Evolutionary conservation across 148 eudicot genomes (phyloP), one percentile per base, ranked within the genome.

Genomic region (Suaeda aralocaspica): DNA sequence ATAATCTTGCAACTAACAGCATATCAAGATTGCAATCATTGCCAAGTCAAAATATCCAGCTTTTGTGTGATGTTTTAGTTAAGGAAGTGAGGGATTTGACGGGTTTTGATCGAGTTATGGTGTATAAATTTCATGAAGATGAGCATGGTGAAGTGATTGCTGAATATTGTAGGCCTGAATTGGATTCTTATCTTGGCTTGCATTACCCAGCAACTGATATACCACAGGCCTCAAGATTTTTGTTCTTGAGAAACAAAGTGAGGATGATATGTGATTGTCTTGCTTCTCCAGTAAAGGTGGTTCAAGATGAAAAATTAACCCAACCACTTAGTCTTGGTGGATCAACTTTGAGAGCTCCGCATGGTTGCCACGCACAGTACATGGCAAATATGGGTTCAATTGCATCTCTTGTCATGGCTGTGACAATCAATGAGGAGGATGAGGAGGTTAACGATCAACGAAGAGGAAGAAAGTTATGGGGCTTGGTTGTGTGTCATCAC

Each of bases 171-270:
- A 83, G 66, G 68, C 80, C 78, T 36, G 89, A 79, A 21, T 72
- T 87, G 66, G 94, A 91, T 15, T 88, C 97, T 72, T 91, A 88
- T 84, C 82, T 88, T 67, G 97, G 97, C 34, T 77, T 91, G 80
- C 97, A 91, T 78, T 91, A 91, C 68, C 97, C 97, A 0, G 88
- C 97, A 24, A 91, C 94, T 28, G 97, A 89, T 84, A 85, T 91
- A 48, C 97, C 97, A 13, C 97, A 91, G 74, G 97, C 97, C 64
- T 89, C 97, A 34, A 81, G 94, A 68, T 91, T 88, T 80, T 82
- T 91, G 45, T 91, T 91, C 78, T 78, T 89, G 83, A 87, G 82
- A 76, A 91, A 91, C 72, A 91, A 87, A 79, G 92, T 87, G 68
- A 78, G 97, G 60, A 89, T 91, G 92, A 91, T 91, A 69, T 89